These are phyloP conservation scores for Dictyostelium citrinum DNA, from an alignment of 78 protist species.

Conservation along the genomic window DNA sequence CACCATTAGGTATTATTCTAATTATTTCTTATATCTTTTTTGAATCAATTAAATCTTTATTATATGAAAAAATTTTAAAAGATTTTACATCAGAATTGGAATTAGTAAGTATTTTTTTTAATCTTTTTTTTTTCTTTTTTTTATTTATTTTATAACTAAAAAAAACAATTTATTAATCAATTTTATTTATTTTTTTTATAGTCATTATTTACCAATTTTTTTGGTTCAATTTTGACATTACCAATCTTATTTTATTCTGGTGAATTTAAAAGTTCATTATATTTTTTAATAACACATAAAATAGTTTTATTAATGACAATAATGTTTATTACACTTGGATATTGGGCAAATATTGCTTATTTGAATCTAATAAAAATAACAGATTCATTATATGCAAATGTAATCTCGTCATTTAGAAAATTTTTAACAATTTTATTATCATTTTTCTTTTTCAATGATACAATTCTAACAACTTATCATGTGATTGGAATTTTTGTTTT, in stretches of 20 bases:
- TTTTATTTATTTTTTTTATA: not conserved
- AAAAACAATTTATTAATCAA: not conserved
- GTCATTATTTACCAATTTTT: slow-evolving; percentile 55
- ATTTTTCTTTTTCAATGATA: slow-evolving; percentile 34
- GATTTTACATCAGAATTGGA: slow-evolving; percentile 54
- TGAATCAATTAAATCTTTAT: slow-evolving; percentile 53
- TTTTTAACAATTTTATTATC: slow-evolving; percentile 54
- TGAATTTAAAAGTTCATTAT: slow-evolving; percentile 4
- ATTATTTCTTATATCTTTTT: slow-evolving; percentile 18
- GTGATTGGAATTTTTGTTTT: slow-evolving; percentile 17
- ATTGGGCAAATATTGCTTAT: slow-evolving; percentile 63
- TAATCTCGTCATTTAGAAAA: slow-evolving; percentile 42
- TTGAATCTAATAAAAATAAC: slow-evolving; percentile 35
- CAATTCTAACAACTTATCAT: not conserved
- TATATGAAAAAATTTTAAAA: slow-evolving; percentile 55
- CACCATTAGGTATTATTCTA: slow-evolving; percentile 20
- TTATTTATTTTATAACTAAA: not conserved
- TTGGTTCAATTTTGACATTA: slow-evolving; percentile 35
- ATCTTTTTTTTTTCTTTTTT: no score
- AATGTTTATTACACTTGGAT: slow-evolving; percentile 37
- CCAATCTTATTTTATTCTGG: slow-evolving; percentile 57
- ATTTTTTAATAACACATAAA: not conserved
- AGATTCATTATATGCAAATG: slow-evolving; percentile 44
- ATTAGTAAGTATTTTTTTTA: not conserved
- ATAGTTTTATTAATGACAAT: not conserved